Conservation (phyloP, 192 early-diverging fungal species). For the Gryganskiella cystojenkinii region DNA sequence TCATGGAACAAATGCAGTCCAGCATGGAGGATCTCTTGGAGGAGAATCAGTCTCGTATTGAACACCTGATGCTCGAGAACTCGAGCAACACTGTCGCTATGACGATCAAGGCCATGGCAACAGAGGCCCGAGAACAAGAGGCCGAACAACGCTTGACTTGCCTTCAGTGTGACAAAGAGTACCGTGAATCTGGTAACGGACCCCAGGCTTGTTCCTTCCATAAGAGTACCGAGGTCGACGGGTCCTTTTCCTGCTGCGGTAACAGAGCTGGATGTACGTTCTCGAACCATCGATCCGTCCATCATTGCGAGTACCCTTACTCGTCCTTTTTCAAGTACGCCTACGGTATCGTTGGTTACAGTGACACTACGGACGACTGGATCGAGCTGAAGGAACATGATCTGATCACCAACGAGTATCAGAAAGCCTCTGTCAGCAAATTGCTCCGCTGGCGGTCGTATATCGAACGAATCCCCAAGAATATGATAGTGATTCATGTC, state of each 20-base stretch:
- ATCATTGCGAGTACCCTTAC: constrained; percentile 56
- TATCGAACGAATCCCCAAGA: constrained; percentile 33
- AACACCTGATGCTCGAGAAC: constrained; percentile 39
- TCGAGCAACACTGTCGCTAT: constrained; percentile 41
- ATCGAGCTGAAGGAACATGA: constrained; percentile 30
- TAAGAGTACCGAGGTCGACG: constrained; percentile 15
- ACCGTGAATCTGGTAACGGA: constrained; percentile 45
- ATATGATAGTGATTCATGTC: constrained; percentile 53
- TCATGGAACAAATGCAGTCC: constrained; percentile 53
- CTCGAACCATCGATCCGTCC: constrained; percentile 28
- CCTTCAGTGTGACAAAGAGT: constrained; percentile 51
- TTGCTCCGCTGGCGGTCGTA: constrained; percentile 50
- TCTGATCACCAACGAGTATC: constrained; percentile 21
- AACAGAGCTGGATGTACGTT: constrained; percentile 30
- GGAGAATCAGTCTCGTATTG: constrained; percentile 40
- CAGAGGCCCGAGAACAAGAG: constrained; percentile 34
- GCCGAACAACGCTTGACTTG: constrained; percentile 48
- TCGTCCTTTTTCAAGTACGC: constrained; percentile 42
- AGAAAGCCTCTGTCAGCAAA: constrained; percentile 46
- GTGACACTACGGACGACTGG: constrained; percentile 50
- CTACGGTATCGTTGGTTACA: constrained; percentile 35
- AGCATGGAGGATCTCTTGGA: constrained; percentile 51
- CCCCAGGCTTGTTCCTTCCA: constrained; percentile 52
- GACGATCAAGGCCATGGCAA: constrained; percentile 48
- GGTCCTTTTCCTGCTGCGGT: constrained; percentile 49